phyloP scores from a whole-genome alignment of 148 eudicot genomes.

The Tetragonia tetragonoides region DNA sequence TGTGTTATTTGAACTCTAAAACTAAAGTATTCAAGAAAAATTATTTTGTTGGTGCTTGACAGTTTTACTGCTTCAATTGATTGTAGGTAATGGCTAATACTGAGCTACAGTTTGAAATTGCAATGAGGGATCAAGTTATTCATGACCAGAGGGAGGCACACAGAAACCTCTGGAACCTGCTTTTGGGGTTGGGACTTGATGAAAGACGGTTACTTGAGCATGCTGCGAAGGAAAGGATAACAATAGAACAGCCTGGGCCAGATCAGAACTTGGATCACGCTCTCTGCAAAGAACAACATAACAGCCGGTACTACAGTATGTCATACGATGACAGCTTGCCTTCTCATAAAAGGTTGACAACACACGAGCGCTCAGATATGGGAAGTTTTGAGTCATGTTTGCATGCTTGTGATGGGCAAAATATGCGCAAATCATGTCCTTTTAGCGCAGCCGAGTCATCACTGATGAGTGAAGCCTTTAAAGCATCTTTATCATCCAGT shows the following conservation, averaged over 20 bases:
- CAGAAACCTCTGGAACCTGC: constrained; percentile 61
- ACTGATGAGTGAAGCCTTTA: constrained; percentile 24
- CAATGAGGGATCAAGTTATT: constrained; percentile 81
- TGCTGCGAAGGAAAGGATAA: constrained; percentile 60
- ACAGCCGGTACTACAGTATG: constrained; percentile 14
- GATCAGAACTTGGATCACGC: constrained; percentile 9
- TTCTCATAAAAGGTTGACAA: constrained; percentile 3
- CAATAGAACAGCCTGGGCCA: constrained; percentile 36
- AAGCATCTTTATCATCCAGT: constrained; percentile 20
- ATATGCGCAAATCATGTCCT: constrained; percentile 30
- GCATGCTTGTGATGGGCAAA: constrained; percentile 17
- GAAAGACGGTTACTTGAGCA: constrained; percentile 46
- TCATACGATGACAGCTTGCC: constrained; percentile 40
- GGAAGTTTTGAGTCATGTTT: constrained; percentile 20
- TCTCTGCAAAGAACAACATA: constrained; percentile 12
- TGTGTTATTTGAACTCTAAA: background rate
- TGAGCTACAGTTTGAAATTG: constrained; percentile 81
- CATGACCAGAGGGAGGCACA: constrained; percentile 68
- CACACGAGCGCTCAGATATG: constrained; percentile 17
- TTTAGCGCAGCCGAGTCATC: constrained; percentile 30
- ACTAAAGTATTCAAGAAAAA: background rate
- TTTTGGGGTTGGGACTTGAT: constrained; percentile 55
- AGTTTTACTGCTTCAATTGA: background rate
- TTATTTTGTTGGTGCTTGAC: background rate
- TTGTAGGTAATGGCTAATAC: constrained; percentile 73